Evolutionary conservation across 352 stramenopile genomes (phyloP).

Genomic region (Blastocystis sp.): DNA sequence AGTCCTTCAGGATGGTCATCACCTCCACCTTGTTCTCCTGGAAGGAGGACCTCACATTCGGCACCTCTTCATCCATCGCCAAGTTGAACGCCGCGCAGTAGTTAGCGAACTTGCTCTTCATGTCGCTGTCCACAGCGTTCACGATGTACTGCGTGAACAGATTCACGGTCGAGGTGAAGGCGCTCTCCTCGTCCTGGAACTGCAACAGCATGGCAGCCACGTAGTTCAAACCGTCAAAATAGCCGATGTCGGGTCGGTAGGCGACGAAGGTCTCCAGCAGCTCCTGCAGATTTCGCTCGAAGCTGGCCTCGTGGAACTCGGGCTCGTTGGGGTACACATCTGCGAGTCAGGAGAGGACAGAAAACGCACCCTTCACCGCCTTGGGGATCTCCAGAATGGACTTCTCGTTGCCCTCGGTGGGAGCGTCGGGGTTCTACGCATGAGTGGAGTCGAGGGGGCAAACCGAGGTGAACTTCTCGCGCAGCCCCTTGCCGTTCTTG

Average conservation of each 20-base stretch:
- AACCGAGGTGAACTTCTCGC: conserved; percentile 31
- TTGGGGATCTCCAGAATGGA: conserved; percentile 32
- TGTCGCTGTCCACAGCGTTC: conserved; percentile 15
- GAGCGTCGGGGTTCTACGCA: conserved; percentile 23
- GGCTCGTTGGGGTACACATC: conserved; percentile 42
- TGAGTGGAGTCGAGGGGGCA: neutral
- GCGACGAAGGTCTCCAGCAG: conserved; percentile 52
- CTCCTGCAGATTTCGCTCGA: conserved; percentile 9
- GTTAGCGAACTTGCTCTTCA: conserved; percentile 22
- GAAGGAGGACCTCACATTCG: neutral
- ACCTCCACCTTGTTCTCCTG: conserved; percentile 12
- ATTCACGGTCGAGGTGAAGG: conserved; percentile 49
- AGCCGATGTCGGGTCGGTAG: conserved; percentile 39
- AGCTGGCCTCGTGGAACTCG: neutral
- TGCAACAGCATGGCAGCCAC: conserved; percentile 44
- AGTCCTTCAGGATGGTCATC: neutral
- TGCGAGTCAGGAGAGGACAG: neutral
- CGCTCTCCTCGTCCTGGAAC: conserved; percentile 50
- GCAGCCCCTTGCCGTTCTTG: conserved; percentile 31
- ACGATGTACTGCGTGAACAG: conserved; percentile 36
- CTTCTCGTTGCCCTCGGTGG: conserved; percentile 55
- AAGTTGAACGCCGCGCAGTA: conserved; percentile 24
- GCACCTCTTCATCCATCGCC: neutral
- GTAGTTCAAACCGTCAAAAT: conserved; percentile 60
- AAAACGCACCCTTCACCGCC: neutral